Evolutionary conservation across 2,329 filamentous ascomycete genomes (phyloP), one percentile per base, ranked within the genome.

Genomic region (Ophiostoma australiae): DNA sequence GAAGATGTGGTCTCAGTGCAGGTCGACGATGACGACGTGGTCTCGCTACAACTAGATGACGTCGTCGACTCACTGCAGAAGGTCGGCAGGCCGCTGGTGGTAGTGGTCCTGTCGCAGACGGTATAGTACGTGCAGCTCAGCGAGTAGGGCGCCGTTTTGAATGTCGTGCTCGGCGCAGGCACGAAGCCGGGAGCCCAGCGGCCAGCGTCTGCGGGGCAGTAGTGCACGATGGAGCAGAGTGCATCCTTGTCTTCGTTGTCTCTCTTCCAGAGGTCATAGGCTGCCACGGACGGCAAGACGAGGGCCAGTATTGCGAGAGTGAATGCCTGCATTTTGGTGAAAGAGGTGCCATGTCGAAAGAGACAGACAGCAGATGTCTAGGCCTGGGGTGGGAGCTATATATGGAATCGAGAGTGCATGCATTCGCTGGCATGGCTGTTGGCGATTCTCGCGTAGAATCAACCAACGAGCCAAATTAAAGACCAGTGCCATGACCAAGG

Each of bases 101-200:
- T 63, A 3, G 23, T 63, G 15, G 58, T 63, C 15, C 58, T 63
- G 11, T 63, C 58, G 4, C 58, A 63, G 13, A 63, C 58, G 5
- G 58, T 63, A 33, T 63, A 63, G 58, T 63, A 13, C 1, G 58
- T 63, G 58, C 58, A 63, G 58, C 58, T 63, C 58, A 63, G 13
- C 4, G 58, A 33, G 15, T 35, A 63, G 4, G 3, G 27, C 2
- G 27, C 27, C 5, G 58, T 63, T 20, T 33, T 33, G 11, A 63
- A 33, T 17, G 58, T 63, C 27, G 58, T 63, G 27, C 15, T 20
- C 17, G 17, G 20, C 3, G 1, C 58, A 33, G 58, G 27, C 13
- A 33, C 27, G 4, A 8, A 17, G 4, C 15, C 11, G 4, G 27
- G 15, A 1, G 15, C 27, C 58, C 58, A 63, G 11, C n/a, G 58